Percentiles rank a stretch among this genome's conserved stretches.
Conservation (phyloP, 371 early-diverging fungal species). For the Polyrhizophydium stewartii region DNA sequence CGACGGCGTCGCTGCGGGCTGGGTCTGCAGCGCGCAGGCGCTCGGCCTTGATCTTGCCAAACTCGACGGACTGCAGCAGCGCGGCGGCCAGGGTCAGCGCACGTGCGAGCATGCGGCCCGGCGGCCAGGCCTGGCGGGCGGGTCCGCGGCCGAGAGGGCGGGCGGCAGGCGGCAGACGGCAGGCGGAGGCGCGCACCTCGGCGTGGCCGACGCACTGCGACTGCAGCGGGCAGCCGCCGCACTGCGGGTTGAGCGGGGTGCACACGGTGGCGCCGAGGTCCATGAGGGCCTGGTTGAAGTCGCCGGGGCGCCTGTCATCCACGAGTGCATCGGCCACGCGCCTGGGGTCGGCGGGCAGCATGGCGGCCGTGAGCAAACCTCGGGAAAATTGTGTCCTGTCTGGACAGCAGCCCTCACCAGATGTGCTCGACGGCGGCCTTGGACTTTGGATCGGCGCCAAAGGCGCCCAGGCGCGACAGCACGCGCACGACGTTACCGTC, state of each 20-base stretch:
- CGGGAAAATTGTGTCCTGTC: background rate
- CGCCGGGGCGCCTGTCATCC: conserved; percentile 58
- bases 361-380: background rate
- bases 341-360: conserved; percentile 28
- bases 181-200: too few relatives aligned
- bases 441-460: conserved; percentile 68
- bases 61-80: too few relatives aligned
- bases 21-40: background rate
- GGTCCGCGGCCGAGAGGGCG: too few relatives aligned
- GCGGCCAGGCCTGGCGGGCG: too few relatives aligned
- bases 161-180: too few relatives aligned
- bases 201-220: conserved; percentile 49
- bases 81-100: too few relatives aligned
- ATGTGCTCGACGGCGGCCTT: conserved; percentile 51
- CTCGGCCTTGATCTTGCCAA: background rate
- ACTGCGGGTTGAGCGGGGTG: conserved; percentile 67
- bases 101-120: too few relatives aligned
- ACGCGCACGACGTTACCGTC: conserved; percentile 85
- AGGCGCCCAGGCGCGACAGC: conserved; percentile 59
- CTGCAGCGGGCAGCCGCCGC: conserved; percentile 61
- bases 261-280: conserved; percentile 79
- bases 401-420: conserved; percentile 41
- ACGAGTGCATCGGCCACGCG: conserved; percentile 56
- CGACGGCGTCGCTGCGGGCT: conserved; percentile 7
- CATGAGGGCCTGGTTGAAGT: conserved; percentile 84